A percentile compares a stretch with the other conserved stretches of the same genome.
Conservation (phyloP, 352 stramenopile species). For the Thraustochytrium aureum region DNA sequence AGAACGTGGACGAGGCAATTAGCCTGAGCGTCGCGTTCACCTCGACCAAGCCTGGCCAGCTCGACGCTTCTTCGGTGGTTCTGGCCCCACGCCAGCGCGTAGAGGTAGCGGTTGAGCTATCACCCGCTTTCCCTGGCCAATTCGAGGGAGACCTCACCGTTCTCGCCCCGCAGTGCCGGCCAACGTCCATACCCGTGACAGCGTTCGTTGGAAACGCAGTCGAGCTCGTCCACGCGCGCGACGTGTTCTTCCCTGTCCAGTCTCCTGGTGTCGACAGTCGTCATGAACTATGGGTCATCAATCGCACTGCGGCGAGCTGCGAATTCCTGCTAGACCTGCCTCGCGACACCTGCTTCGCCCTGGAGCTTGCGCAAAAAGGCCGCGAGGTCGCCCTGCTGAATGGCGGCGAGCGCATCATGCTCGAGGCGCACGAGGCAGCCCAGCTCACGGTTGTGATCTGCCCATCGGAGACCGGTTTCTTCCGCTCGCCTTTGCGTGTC, state of each 20-base stretch:
- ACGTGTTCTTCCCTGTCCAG: conserved; percentile 24
- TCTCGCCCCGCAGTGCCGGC: neutral
- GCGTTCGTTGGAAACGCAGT: conserved; percentile 26
- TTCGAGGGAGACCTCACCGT: neutral
- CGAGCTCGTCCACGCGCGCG: neutral
- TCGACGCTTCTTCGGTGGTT: neutral
- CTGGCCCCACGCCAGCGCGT: neutral
- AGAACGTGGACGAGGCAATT: conserved; percentile 8
- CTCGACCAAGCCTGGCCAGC: neutral
- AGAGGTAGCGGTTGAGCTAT: neutral
- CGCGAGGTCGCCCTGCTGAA: too few relatives aligned
- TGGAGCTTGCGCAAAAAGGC: too few relatives aligned
- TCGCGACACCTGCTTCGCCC: too few relatives aligned
- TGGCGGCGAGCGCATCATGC: too few relatives aligned
- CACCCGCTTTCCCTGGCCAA: neutral
- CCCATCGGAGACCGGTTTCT: conserved; percentile 33
- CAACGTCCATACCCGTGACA: neutral
- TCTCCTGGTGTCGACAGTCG: neutral
- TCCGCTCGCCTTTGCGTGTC: conserved; percentile 8
- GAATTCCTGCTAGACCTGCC: too few relatives aligned
- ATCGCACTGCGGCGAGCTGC: too few relatives aligned
- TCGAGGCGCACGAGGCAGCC: too few relatives aligned
- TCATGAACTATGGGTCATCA: too few relatives aligned
- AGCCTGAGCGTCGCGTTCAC: neutral
- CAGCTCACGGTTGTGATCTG: too few relatives aligned